Percentiles rank a stretch among this genome's conserved stretches.
These are phyloP conservation scores for Phytopythium litorale DNA, from an alignment of 352 stramenopile genomes.

Conservation along the genomic window DNA sequence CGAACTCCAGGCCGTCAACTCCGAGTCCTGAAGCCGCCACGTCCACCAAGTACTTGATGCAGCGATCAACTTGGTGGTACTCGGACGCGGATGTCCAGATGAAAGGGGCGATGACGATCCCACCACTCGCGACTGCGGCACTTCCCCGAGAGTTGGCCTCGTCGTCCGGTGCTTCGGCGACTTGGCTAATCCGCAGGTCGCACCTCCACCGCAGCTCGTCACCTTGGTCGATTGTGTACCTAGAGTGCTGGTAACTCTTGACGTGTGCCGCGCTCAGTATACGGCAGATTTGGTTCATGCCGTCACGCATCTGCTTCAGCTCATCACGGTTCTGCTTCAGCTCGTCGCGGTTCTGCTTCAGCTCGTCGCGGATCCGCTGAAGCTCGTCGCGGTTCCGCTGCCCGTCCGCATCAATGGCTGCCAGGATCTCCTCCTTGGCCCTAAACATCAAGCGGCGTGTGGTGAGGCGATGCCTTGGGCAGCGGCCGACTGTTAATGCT, in stretches of 20 bases:
- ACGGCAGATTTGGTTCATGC: not conserved
- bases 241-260: not conserved
- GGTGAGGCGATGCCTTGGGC: not conserved
- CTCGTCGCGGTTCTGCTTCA: not conserved
- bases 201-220: not conserved
- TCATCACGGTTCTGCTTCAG: not conserved
- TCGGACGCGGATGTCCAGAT: not conserved
- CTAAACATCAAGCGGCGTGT: not conserved
- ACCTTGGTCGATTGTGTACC: not conserved
- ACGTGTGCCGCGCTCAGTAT: not conserved
- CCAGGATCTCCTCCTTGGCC: not conserved
- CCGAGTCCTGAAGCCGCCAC: not conserved
- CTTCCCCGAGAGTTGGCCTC: too few species aligned
- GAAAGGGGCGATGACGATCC: not conserved
- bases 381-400: not conserved
- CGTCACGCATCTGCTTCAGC: not conserved
- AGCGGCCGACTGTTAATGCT: not conserved
- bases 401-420: not conserved
- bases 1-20: not conserved
- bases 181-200: not conserved
- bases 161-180: not conserved
- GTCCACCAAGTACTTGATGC: not conserved
- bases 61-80: not conserved
- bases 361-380: not conserved
- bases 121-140: not conserved